phyloP scores from a whole-genome alignment of 306 rosid species.

The Dryas drummondii region DNA sequence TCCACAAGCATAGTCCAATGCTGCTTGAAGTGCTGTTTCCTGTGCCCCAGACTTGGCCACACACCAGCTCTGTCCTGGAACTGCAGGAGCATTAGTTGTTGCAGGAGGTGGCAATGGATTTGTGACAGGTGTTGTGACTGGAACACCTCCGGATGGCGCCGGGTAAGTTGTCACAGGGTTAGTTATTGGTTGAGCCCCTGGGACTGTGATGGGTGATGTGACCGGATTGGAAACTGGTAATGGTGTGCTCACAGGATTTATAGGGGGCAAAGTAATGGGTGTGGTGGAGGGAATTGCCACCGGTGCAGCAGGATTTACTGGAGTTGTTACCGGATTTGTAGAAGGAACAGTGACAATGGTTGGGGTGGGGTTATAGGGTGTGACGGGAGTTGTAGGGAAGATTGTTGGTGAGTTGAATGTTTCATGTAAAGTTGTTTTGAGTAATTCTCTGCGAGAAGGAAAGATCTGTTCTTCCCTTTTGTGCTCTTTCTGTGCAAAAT shows the following conservation, averaged over 20 bases:
- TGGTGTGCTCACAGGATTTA: conserved; percentile 51
- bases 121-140: conserved; percentile 36
- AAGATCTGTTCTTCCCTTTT: conserved; percentile 47
- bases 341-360: conserved; percentile 73
- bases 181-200: conserved; percentile 52
- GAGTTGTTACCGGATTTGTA: conserved; percentile 60
- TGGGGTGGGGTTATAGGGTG: conserved; percentile 58
- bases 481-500: conserved; percentile 42
- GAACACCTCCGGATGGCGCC: conserved; percentile 54
- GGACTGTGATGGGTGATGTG: conserved; percentile 46
- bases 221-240: conserved; percentile 49
- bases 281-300: conserved; percentile 61
- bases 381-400: conserved; percentile 58
- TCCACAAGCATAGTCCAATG: conserved; percentile 92
- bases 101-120: conserved; percentile 65
- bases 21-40: conserved; percentile 66
- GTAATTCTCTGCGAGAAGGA: conserved; percentile 40
- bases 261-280: conserved; percentile 52
- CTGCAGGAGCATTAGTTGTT: conserved; percentile 40
- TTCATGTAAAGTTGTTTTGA: conserved; percentile 42
- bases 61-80: conserved; percentile 79
- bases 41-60: conserved; percentile 68
- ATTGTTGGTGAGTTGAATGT: conserved; percentile 44
- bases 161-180: conserved; percentile 75
- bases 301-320: conserved; percentile 50